Evolutionary conservation across 179 eudicot species (phyloP).

Genomic region (Beta lomatogona): DNA sequence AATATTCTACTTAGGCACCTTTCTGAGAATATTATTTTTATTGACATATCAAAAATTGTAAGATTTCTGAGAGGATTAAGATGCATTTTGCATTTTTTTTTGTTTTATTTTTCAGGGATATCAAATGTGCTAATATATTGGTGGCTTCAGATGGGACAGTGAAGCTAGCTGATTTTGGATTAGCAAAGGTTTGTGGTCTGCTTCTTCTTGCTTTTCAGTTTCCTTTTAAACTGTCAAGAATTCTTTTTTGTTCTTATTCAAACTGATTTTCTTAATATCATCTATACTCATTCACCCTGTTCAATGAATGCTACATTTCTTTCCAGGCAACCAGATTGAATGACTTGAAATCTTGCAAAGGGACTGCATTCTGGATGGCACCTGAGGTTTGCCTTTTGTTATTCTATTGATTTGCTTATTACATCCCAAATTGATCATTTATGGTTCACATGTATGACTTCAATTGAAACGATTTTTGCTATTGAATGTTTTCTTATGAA

Average conservation of each 20-base stretch:
- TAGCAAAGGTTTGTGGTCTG: slow-evolving; percentile 62
- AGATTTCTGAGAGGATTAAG: neutral
- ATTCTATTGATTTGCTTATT: neutral
- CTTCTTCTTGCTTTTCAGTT: slow-evolving; percentile 17
- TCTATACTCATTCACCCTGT: neutral
- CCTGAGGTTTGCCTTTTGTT: slow-evolving; percentile 76
- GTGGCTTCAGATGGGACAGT: slow-evolving; percentile 78
- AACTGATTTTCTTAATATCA: neutral
- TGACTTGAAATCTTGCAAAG: slow-evolving; percentile 84
- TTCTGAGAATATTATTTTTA: neutral
- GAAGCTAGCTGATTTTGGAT: slow-evolving; percentile 97
- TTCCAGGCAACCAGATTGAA: slow-evolving; percentile 76
- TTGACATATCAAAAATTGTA: slow-evolving; percentile 7
- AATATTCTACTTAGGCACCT: neutral
- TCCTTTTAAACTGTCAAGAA: neutral
- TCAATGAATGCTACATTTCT: slow-evolving; percentile 19
- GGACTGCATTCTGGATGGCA: slow-evolving; percentile 95
- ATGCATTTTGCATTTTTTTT: neutral
- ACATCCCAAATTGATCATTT: slow-evolving; percentile 1
- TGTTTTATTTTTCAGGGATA: slow-evolving; percentile 52
- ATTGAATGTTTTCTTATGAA: neutral
- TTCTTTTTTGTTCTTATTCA: neutral
- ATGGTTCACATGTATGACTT: neutral
- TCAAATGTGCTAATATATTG: slow-evolving; percentile 89
- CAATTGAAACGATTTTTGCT: neutral